Evolutionary conservation across 2,329 filamentous ascomycete species (phyloP).

Genomic region (Sporothrix sp.): DNA sequence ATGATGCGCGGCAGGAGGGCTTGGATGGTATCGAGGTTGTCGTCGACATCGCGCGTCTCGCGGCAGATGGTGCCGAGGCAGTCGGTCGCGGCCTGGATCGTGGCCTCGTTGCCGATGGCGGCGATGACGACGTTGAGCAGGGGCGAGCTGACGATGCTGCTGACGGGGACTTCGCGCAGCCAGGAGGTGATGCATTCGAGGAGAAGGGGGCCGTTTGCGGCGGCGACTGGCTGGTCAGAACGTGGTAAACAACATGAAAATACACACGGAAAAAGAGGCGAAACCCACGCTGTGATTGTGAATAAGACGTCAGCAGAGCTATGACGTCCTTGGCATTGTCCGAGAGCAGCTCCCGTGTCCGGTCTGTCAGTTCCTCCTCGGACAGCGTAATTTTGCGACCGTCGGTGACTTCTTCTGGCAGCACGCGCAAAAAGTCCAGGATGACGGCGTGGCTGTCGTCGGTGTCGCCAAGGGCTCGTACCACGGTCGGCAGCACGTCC

Average conservation of each 20-base stretch:
- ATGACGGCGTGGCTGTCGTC: conserved; percentile 75
- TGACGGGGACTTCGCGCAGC: conserved; percentile 84
- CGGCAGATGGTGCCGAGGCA: conserved; percentile 85
- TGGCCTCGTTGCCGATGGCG: conserved; percentile 63
- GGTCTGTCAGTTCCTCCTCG: conserved; percentile 82
- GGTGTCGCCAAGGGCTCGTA: conserved; percentile 65
- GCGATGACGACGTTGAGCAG: conserved; percentile 72
- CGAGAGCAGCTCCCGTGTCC: conserved; percentile 81
- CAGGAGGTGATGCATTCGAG: conserved; percentile 95
- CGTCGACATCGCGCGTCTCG: conserved; percentile 90
- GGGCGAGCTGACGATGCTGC: conserved; percentile 73
- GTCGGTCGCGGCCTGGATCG: conserved; percentile 82
- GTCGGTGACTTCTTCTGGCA: conserved; percentile 97
- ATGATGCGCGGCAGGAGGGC: conserved; percentile 73
- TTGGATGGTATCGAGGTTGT: conserved; percentile 73
- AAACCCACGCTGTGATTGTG: conserved; percentile 74
- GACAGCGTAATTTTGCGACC: conserved; percentile 98
- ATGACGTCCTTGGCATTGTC: conserved; percentile 87
- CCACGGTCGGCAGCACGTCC: conserved; percentile 76
- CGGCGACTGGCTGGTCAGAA: conserved; percentile 26
- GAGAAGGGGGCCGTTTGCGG: conserved; percentile 77
- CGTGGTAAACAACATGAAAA: not conserved
- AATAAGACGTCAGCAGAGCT: conserved; percentile 77
- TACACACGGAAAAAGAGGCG: not conserved
- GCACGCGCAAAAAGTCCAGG: conserved; percentile 89